phyloP scores from a whole-genome alignment of 2,329 filamentous ascomycete genomes.

The Dothistroma pini region DNA sequence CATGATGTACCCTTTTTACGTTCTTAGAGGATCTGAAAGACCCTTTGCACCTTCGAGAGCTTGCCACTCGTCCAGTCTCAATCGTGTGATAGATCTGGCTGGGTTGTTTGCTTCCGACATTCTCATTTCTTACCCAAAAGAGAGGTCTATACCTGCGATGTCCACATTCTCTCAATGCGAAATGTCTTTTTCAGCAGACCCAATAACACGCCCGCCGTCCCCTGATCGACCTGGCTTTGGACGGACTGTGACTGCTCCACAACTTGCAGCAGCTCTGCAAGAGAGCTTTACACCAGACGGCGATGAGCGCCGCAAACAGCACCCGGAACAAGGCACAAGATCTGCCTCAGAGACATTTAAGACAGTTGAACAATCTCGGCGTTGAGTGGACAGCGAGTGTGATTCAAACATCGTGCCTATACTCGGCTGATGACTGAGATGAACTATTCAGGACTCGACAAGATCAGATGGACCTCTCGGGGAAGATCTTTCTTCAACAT shows the following conservation, averaged over 20 bases:
- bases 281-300: slow-evolving; percentile 1
- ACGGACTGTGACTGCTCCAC: slow-evolving; percentile 19
- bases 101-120: not conserved
- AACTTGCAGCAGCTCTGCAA: slow-evolving; percentile 18
- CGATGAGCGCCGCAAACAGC: not conserved
- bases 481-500: slow-evolving; percentile 7
- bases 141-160: not conserved
- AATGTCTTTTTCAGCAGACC: not conserved
- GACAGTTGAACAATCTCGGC: slow-evolving; percentile 16
- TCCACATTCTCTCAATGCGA: not conserved
- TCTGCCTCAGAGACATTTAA: slow-evolving; percentile 1
- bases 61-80: not conserved
- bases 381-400: not conserved
- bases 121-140: not conserved
- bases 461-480: not conserved
- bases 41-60: not conserved
- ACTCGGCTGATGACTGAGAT: not conserved
- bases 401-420: not conserved
- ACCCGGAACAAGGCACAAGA: not conserved
- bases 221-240: slow-evolving; percentile 33
- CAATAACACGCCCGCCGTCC: slow-evolving; percentile 22
- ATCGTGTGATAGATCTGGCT: not conserved
- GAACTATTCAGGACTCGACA: not conserved
- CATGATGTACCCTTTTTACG: not conserved
- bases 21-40: not conserved